A percentile compares a stretch with the other conserved stretches of the same genome.
phyloP scores from a whole-genome alignment of 1,284 basidiomycete genomes.

The Cryptococcus sp. region DNA sequence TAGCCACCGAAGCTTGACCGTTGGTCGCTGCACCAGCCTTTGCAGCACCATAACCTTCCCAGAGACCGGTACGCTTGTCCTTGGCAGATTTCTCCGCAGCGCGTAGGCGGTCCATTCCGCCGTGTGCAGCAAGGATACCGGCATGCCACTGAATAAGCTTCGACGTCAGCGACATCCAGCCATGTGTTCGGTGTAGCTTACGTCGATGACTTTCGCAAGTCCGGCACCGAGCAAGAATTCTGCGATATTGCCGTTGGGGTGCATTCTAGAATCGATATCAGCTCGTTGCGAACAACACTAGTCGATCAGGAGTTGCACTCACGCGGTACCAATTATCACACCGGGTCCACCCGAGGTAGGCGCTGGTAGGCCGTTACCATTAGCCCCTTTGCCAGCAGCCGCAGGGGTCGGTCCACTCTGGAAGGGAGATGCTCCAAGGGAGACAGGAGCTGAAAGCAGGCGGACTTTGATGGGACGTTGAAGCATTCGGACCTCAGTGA shows the following conservation, averaged over 20 bases:
- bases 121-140: constrained; percentile 78
- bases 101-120: constrained; percentile 81
- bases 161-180: background rate
- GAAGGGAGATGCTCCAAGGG: constrained; percentile 75
- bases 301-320: constrained; percentile 12
- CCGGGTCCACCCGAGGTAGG: constrained; percentile 61
- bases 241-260: constrained; percentile 92
- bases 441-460: constrained; percentile 80
- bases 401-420: constrained; percentile 62
- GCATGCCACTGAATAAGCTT: constrained; percentile 72
- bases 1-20: constrained; percentile 17
- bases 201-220: constrained; percentile 85
- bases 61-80: constrained; percentile 75
- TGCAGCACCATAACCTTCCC: constrained; percentile 62
- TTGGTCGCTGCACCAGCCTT: constrained; percentile 27
- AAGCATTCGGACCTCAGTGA: constrained; percentile 87
- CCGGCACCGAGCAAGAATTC: constrained; percentile 83
- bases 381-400: constrained; percentile 55
- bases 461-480: constrained; percentile 85
- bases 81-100: constrained; percentile 82
- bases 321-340: constrained; percentile 85
- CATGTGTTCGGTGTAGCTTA: constrained; percentile 17
- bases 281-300: background rate
- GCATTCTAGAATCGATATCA: constrained; percentile 58
- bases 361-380: constrained; percentile 32